Evolutionary conservation across 2,329 filamentous ascomycete species (phyloP).

Genomic region (Graphium sp.): DNA sequence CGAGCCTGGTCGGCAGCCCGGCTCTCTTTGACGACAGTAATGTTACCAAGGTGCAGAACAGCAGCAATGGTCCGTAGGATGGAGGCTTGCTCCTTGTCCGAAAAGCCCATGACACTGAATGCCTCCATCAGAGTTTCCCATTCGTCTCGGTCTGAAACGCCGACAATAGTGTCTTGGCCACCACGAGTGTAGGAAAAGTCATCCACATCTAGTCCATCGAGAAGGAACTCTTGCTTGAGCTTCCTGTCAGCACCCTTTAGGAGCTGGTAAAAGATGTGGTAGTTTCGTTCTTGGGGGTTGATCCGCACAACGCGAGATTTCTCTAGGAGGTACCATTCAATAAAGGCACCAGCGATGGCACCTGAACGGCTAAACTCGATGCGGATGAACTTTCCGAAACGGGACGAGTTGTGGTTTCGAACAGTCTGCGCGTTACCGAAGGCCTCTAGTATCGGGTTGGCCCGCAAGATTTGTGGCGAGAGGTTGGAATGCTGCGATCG

Average conservation of each 20-base stretch:
- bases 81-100: constrained; percentile 63
- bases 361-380: constrained; percentile 85
- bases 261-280: constrained; percentile 95
- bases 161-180: constrained; percentile 80
- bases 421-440: constrained; percentile 98
- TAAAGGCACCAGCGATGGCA: constrained; percentile 87
- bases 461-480: constrained; percentile 88
- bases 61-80: constrained; percentile 81
- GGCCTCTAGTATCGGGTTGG: constrained; percentile 92
- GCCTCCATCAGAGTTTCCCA: constrained; percentile 85
- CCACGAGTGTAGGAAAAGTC: constrained; percentile 86
- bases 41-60: constrained; percentile 85
- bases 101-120: constrained; percentile 87
- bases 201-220: constrained; percentile 59
- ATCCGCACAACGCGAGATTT: constrained; percentile 93
- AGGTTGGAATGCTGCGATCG: constrained; percentile 59
- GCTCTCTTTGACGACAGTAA: constrained; percentile 79
- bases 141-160: constrained; percentile 79
- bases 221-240: constrained; percentile 60
- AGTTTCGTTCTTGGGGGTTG: constrained; percentile 79
- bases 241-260: constrained; percentile 63
- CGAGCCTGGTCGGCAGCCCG: constrained; percentile 81
- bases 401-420: constrained; percentile 93
- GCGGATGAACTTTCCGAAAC: constrained; percentile 96
- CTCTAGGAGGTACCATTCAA: constrained; percentile 95